phyloP scores from a whole-genome alignment of 2,329 filamentous ascomycete species.

The Thelonectria blattea region DNA sequence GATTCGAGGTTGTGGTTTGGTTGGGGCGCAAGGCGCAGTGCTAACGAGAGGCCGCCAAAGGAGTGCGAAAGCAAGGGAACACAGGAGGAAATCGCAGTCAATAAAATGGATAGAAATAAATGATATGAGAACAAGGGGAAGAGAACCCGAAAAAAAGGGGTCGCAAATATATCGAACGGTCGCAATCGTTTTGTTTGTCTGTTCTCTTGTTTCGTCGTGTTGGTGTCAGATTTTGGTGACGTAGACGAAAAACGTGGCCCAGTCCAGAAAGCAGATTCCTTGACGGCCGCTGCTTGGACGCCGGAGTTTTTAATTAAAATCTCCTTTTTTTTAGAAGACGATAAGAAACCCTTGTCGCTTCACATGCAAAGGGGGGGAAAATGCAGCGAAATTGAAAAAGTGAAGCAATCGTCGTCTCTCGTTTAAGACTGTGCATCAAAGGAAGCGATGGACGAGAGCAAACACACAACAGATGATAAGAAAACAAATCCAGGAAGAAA shows the following conservation, averaged over 20 bases:
- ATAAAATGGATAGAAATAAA: neutral
- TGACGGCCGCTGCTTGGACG: constrained; percentile 2
- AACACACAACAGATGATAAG: neutral
- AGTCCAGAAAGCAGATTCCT: constrained; percentile 10
- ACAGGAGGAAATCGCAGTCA: neutral
- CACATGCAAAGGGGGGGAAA: neutral
- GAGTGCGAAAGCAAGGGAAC: neutral
- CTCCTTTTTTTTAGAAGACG: neutral
- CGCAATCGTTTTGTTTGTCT: neutral
- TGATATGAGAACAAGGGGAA: neutral
- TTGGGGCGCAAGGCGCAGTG: neutral
- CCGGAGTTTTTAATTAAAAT: neutral
- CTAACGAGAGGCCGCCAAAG: neutral
- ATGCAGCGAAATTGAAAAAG: neutral
- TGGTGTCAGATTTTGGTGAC: constrained; percentile 26
- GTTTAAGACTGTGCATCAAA: neutral
- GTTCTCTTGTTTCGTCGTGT: constrained; percentile 3
- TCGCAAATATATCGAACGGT: neutral
- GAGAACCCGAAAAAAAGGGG: neutral
- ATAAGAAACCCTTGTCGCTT: neutral
- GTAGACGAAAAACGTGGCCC: constrained; percentile 20
- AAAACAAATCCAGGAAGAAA: neutral
- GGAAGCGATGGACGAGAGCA: neutral
- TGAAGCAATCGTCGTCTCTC: neutral
- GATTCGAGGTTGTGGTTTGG: neutral